phyloP scores from a whole-genome alignment of 2,329 filamentous ascomycete species.

The Neocatenulostroma microsporum region DNA sequence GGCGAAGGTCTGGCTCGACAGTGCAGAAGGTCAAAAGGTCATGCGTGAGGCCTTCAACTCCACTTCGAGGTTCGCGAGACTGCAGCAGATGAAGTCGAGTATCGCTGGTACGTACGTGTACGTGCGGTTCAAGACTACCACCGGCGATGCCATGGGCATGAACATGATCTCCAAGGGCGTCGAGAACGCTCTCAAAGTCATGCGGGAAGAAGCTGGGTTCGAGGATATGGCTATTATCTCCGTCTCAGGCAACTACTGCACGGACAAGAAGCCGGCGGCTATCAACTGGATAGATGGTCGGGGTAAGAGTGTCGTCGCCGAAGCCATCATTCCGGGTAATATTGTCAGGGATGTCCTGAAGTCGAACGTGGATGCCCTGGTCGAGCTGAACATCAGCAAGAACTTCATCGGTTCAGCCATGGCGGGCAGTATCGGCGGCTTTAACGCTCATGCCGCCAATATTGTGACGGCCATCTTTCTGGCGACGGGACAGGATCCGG shows the following conservation, averaged over 20 bases:
- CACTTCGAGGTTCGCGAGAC: conserved; percentile 84
- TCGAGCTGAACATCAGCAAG: conserved; percentile 89
- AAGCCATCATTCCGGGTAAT: conserved; percentile 87
- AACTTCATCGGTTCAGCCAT: conserved; percentile 96
- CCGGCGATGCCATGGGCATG: conserved; percentile 99
- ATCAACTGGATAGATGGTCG: conserved; percentile 99
- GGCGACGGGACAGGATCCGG: conserved; percentile 93
- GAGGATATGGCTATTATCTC: conserved; percentile 94
- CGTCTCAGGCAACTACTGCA: conserved; percentile 95
- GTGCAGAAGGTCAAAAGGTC: conserved; percentile 66
- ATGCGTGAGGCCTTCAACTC: conserved; percentile 97
- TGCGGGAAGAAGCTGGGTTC: conserved; percentile 81
- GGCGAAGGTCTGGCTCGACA: conserved; percentile 94
- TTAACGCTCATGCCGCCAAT: conserved; percentile 96
- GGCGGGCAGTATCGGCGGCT: conserved; percentile 90
- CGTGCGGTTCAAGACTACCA: conserved; percentile 97
- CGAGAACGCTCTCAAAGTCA: conserved; percentile 82
- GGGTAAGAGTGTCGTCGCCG: conserved; percentile 92
- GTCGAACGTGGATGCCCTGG: conserved; percentile 81
- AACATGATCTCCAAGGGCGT: conserved; percentile 99
- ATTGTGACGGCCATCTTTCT: conserved; percentile 94
- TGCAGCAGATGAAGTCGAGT: conserved; percentile 84
- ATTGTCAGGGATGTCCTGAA: conserved; percentile 84
- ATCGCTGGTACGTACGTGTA: conserved; percentile 93
- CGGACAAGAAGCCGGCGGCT: conserved; percentile 93